Percentiles rank a stretch among this genome's conserved stretches.
Evolutionary conservation across 2,329 filamentous ascomycete genomes (phyloP).

Genomic region (Paracorniculantispora psalliotae): DNA sequence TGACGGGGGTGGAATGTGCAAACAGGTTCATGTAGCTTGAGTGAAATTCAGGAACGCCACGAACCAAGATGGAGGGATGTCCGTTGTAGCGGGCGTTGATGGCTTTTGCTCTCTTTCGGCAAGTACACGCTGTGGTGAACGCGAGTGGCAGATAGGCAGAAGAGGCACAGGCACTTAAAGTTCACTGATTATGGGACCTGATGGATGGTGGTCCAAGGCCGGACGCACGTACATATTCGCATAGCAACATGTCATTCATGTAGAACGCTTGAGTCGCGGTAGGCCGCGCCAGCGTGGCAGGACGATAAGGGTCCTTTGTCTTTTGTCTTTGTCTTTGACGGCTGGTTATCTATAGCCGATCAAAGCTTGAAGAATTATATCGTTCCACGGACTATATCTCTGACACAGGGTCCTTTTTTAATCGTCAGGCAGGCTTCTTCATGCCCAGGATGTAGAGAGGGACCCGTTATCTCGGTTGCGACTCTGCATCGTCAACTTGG

Average conservation of each 20-base stretch:
- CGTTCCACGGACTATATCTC: not conserved
- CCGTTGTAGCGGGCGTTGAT: constrained; percentile 5
- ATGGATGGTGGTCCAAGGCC: not conserved
- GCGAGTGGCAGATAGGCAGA: no score
- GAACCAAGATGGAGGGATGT: constrained; percentile 5
- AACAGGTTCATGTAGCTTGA: not conserved
- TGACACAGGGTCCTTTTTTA: not conserved
- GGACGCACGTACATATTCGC: not conserved
- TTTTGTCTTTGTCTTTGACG: no score
- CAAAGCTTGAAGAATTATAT: not conserved
- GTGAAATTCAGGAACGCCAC: constrained; percentile 5
- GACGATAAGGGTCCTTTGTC: not conserved
- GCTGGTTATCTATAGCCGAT: not conserved
- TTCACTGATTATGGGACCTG: not conserved
- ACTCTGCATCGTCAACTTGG: not conserved
- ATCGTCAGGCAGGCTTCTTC: no score
- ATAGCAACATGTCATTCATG: not conserved
- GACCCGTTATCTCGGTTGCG: not conserved
- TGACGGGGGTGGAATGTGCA: not conserved
- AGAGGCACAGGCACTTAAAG: not conserved
- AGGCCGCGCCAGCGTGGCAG: not conserved
- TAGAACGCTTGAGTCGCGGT: not conserved
- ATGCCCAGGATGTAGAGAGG: no score
- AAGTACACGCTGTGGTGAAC: no score
- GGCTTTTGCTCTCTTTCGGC: no score